Evolutionary conservation across 2,329 filamentous ascomycete species (phyloP).

Genomic region (Sclerotinia glacialis): DNA sequence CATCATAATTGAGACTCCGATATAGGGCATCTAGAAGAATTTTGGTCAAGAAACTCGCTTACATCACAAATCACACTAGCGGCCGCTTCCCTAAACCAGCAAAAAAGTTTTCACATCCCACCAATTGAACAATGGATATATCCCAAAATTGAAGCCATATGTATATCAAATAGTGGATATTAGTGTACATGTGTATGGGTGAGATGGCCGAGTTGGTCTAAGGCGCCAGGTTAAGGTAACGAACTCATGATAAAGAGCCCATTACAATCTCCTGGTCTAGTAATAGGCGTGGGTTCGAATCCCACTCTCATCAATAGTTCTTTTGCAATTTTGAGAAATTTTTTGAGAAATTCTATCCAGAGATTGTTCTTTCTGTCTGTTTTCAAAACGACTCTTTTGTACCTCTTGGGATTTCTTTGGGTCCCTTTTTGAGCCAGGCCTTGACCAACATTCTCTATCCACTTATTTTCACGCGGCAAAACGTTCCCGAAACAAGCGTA

Average conservation of each 20-base stretch:
- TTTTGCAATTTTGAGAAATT: neutral
- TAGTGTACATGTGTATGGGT: too few relatives aligned
- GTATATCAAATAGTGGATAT: too few relatives aligned
- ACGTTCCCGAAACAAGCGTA: neutral
- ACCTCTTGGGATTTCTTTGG: neutral
- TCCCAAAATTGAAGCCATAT: too few relatives aligned
- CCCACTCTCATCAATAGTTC: slow-evolving; percentile 39
- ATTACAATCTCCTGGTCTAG: slow-evolving; percentile 8
- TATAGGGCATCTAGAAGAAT: neutral
- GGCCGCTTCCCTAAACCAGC: neutral
- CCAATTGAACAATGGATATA: rapidly evolving
- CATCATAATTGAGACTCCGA: neutral
- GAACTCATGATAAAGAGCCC: neutral
- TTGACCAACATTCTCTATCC: neutral
- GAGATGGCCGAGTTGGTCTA: slow-evolving; percentile 22
- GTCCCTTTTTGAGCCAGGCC: neutral
- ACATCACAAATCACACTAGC: neutral
- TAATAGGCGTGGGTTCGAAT: slow-evolving; percentile 42
- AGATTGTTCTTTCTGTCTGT: too few relatives aligned
- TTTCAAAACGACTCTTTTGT: neutral
- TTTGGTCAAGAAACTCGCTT: neutral
- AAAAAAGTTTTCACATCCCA: neutral
- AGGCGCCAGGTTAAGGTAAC: slow-evolving; percentile 20
- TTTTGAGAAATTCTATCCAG: neutral
- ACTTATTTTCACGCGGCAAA: slow-evolving; percentile 6